phyloP scores from a whole-genome alignment of 345 rosid species.

The Salix exigua region DNA sequence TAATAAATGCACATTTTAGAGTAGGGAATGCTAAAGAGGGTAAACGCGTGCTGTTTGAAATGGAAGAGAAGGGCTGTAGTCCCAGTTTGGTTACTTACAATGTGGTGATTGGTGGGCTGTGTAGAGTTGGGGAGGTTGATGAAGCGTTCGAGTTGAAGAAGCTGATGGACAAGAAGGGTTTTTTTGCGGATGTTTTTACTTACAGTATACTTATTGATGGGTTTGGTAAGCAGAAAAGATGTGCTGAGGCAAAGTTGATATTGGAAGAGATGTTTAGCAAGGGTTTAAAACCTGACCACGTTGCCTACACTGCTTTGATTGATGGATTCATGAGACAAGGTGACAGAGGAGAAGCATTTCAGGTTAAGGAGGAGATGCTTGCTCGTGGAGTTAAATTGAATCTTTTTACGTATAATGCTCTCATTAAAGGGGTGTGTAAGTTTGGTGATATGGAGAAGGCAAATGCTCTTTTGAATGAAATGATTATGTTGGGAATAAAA shows the following conservation, averaged over 20 bases:
- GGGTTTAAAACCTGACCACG: slow-evolving; percentile 46
- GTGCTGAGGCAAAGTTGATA: slow-evolving; percentile 48
- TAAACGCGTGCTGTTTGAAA: slow-evolving; percentile 38
- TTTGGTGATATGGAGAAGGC: slow-evolving; percentile 68
- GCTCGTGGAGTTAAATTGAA: slow-evolving; percentile 38
- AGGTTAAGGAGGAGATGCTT: slow-evolving; percentile 57
- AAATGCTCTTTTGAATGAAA: slow-evolving; percentile 53
- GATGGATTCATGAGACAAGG: slow-evolving; percentile 61
- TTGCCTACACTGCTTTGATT: slow-evolving; percentile 49
- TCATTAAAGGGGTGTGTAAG: slow-evolving; percentile 49
- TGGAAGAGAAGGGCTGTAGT: slow-evolving; percentile 44
- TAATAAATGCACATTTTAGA: slow-evolving; percentile 61
- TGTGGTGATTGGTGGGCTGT: slow-evolving; percentile 51
- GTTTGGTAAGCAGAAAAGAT: slow-evolving; percentile 51
- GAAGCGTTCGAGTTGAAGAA: slow-evolving; percentile 53
- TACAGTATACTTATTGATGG: slow-evolving; percentile 48
- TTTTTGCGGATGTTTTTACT: slow-evolving; percentile 38
- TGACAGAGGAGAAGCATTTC: slow-evolving; percentile 45
- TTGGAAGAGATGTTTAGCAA: slow-evolving; percentile 47
- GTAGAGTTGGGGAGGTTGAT: slow-evolving; percentile 50
- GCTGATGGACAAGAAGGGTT: slow-evolving; percentile 48
- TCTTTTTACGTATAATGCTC: slow-evolving; percentile 44
- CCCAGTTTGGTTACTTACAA: slow-evolving; percentile 47
- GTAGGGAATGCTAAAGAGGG: slow-evolving; percentile 45
- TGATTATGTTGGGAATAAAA: slow-evolving; percentile 39